Base-by-base conservation (phyloP, 2,329 filamentous ascomycete genomes). In the Podosphaera xanthii region DNA sequence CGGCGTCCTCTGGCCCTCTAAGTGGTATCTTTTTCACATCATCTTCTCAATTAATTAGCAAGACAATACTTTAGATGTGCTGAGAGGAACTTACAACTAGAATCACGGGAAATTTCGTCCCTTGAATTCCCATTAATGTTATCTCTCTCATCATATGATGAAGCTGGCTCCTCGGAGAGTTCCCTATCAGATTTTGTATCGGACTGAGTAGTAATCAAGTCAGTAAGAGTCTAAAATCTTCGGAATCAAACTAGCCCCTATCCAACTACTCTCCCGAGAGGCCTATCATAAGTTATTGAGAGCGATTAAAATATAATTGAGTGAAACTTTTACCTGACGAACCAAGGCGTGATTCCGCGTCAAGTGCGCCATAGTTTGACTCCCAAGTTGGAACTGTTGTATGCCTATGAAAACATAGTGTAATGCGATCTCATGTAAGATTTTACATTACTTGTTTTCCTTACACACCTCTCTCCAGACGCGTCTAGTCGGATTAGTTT, bases 1-100 rank as follows among this genome's bases (percentile, higher is more conserved):
- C 71, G 14, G 72, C 70, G 40, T 74, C 74, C 59, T 74, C 64
- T 3, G 65, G 60, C 22, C 58, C 71, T 46, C 73, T 67, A 38
- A 67, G 61, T 58, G 64, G 64, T 10, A 64, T 60, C 59, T 62
- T 62, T n/a, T 63, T 66, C 38, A 63, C 62, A 40, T 63, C 61
- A 54, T 59, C 52, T 54, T 54, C 57, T 22, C 57, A 48, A 42
- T n/a, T 30, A 14, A 30, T 55, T 36, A 55, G 58, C 40, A n/a
- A 52, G 9, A 50, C 40, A 36, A 31, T 34, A n/a, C 57, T 40
- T 49, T 50, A 60, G 42, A 30, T 12, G 22, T 38, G 22, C 22
- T 34, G 30, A 33, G n/a, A 30, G 5, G 9, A 33, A 14, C n/a
- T 36, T 42, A 56, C 53, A 31, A 59, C 4, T 30, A 44, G 0